These are phyloP conservation scores for Alternaria arborescens DNA, from an alignment of 2,329 filamentous ascomycete genomes.

Conservation along the genomic window DNA sequence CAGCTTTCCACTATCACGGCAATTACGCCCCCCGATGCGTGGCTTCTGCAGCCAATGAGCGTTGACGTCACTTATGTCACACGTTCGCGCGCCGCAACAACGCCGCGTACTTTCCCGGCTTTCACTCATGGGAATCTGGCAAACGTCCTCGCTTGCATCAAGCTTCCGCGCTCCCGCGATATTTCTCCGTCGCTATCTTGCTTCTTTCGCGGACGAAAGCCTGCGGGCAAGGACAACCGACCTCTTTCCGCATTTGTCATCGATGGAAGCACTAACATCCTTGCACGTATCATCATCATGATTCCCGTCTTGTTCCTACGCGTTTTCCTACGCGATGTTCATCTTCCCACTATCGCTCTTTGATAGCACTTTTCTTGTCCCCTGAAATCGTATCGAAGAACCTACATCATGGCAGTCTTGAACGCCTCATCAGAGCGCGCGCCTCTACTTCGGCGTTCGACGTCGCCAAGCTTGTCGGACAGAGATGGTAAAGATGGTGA, in stretches of 20 bases:
- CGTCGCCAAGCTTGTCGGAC: slow-evolving; percentile 31
- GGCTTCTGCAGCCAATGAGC: slow-evolving; percentile 40
- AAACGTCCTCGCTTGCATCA: background rate
- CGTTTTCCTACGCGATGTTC: slow-evolving; percentile 4
- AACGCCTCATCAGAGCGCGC: slow-evolving; percentile 33
- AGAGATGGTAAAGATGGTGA: slow-evolving; percentile 30
- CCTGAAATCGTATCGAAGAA: background rate
- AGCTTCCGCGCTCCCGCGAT: background rate
- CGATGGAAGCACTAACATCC: slow-evolving; percentile 13
- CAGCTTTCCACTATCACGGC: slow-evolving; percentile 44
- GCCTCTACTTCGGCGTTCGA: slow-evolving; percentile 36
- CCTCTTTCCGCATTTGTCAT: slow-evolving; percentile 35
- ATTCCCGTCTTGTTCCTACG: slow-evolving; percentile 6
- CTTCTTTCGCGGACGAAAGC: slow-evolving; percentile 21
- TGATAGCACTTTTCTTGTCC: background rate
- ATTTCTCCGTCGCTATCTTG: background rate
- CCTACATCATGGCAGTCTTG: slow-evolving; percentile 23
- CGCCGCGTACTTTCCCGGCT: background rate
- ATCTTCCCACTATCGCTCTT: background rate
- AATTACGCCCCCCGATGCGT: slow-evolving; percentile 26
- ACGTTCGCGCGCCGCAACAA: slow-evolving; percentile 13
- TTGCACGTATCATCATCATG: slow-evolving; percentile 21
- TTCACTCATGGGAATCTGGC: background rate
- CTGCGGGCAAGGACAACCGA: slow-evolving; percentile 14
- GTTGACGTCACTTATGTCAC: slow-evolving; percentile 34